Conservation (phyloP, 2,329 filamentous ascomycete species). For the Cladophialophora exuberans region DNA sequence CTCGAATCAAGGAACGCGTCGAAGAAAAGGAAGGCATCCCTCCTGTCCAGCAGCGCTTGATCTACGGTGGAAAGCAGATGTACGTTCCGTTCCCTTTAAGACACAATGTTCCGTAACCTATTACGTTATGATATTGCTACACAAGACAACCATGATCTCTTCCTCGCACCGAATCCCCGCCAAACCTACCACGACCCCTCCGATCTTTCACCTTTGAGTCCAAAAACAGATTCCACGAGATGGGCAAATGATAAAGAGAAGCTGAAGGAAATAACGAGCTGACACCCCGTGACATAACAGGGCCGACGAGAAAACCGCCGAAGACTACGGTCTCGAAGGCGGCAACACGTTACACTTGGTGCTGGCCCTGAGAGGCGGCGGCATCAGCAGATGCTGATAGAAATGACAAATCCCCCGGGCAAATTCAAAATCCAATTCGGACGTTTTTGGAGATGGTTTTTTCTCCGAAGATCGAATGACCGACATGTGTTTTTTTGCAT, state of each 20-base stretch:
- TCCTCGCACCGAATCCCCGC: too few relatives aligned
- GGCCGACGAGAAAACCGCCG: conserved; percentile 91
- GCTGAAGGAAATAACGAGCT: too few relatives aligned
- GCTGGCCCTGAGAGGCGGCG: conserved; percentile 84
- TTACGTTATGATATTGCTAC: too few relatives aligned
- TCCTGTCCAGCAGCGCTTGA: conserved; percentile 92
- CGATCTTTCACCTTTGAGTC: too few relatives aligned
- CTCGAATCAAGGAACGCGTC: conserved; percentile 97
- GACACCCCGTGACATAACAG: conserved; percentile 52
- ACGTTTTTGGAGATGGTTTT: too few relatives aligned
- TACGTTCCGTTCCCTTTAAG: conserved; percentile 48
- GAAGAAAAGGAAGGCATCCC: conserved; percentile 99
- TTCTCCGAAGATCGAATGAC: too few relatives aligned
- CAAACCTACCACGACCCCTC: too few relatives aligned
- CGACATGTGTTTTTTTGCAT: too few relatives aligned
- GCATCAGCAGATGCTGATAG: not conserved
- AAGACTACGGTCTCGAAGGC: conserved; percentile 86
- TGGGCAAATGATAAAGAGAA: too few relatives aligned
- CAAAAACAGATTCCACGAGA: too few relatives aligned
- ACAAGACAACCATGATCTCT: too few relatives aligned
- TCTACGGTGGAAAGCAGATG: conserved; percentile 98
- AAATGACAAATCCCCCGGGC: not conserved
- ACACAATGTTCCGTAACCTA: not conserved
- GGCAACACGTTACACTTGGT: conserved; percentile 95
- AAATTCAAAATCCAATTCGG: not conserved